A percentile compares a stretch with the other conserved stretches of the same genome.
These are phyloP conservation scores for Rutstroemia sp. DNA, from an alignment of 2,329 filamentous ascomycete species.

Conservation along the genomic window DNA sequence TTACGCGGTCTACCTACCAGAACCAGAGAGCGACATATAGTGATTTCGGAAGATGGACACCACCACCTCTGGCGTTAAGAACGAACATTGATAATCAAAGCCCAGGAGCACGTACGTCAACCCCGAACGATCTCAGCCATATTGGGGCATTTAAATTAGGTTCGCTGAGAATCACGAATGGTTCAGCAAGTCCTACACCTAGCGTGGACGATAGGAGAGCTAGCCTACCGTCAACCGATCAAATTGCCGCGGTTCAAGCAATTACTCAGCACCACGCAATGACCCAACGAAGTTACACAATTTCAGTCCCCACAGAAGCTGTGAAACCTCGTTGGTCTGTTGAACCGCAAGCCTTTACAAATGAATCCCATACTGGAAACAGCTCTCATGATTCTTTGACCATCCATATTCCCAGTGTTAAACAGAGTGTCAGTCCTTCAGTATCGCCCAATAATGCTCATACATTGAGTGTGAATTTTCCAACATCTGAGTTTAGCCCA, in stretches of 20 bases:
- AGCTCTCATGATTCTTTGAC: constrained; percentile 4
- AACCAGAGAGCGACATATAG: constrained; percentile 7
- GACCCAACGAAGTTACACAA: constrained; percentile 20
- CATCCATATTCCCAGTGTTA: constrained; percentile 2
- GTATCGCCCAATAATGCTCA: constrained; percentile 5
- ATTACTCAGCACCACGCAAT: constrained; percentile 10
- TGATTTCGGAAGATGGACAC: constrained; percentile 2
- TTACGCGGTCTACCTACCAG: constrained; percentile 1
- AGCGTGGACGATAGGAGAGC: constrained; percentile 29
- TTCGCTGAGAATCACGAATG: constrained; percentile 55
- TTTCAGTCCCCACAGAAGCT: constrained; percentile 13
- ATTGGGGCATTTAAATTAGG: constrained; percentile 57
- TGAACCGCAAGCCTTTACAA: not conserved
- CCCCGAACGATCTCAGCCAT: constrained; percentile 47
- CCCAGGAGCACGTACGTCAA: constrained; percentile 27
- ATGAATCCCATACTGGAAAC: not conserved
- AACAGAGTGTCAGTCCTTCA: not conserved
- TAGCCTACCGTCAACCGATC: not conserved
- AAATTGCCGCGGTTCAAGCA: not conserved
- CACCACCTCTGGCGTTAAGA: constrained; percentile 1
- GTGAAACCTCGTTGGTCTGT: constrained; percentile 18
- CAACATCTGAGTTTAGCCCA: constrained; percentile 27
- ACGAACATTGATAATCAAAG: constrained; percentile 2
- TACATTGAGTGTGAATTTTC: constrained; percentile 19
- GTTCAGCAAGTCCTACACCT: constrained; percentile 42